Conservation (phyloP, 139 green algal species). For the Chlorella vulgaris region DNA sequence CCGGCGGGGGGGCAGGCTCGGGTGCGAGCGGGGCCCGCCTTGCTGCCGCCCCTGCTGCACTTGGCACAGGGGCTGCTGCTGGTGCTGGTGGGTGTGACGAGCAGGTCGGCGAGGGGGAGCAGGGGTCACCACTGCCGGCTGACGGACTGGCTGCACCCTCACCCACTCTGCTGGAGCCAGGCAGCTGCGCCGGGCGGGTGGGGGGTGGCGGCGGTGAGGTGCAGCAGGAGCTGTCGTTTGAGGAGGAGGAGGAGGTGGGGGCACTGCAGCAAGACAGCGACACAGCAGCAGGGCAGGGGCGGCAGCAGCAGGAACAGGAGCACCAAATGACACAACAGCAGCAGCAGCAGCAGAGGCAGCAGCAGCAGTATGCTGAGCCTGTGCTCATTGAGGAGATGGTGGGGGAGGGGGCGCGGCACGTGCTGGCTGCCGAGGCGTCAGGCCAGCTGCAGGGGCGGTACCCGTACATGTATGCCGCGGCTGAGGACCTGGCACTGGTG, state of each 20-base stretch:
- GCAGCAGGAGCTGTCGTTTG: neutral
- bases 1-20: too few relatives aligned
- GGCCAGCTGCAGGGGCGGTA: slow-evolving; percentile 62
- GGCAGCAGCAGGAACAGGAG: neutral
- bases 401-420: slow-evolving; percentile 52
- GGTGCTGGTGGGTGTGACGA: too few relatives aligned
- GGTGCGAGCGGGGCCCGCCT: too few relatives aligned
- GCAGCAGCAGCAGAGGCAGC: neutral
- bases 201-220: too few relatives aligned
- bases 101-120: too few relatives aligned
- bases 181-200: too few relatives aligned
- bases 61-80: too few relatives aligned
- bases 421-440: slow-evolving; percentile 56
- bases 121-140: too few relatives aligned
- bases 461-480: slow-evolving; percentile 69
- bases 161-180: too few relatives aligned
- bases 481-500: slow-evolving; percentile 66
- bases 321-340: neutral
- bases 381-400: slow-evolving; percentile 61
- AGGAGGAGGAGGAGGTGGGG: neutral
- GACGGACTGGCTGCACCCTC: too few relatives aligned
- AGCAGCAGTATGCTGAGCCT: slow-evolving; percentile 35
- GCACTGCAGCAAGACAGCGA: neutral
- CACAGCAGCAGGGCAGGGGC: neutral
- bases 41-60: too few relatives aligned